Conservation (phyloP, 179 eudicot genomes). For the Vitellaria paradoxa region DNA sequence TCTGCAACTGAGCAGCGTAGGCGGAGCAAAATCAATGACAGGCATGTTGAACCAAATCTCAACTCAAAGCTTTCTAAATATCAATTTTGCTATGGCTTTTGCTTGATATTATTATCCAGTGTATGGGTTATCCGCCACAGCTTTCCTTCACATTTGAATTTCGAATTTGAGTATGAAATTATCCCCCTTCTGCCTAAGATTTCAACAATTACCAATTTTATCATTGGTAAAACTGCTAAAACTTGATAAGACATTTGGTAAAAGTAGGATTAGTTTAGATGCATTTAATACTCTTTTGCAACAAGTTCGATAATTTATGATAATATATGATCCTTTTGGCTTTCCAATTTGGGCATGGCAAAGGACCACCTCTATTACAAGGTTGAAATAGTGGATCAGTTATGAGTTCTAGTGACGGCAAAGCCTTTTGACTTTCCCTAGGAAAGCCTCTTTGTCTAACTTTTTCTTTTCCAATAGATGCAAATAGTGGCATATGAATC, state of each 20-base stretch:
- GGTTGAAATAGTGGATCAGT: neutral
- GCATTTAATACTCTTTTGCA: neutral
- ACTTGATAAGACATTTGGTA: neutral
- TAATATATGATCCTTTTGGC: neutral
- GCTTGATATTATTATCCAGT: neutral
- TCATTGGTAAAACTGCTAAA: neutral
- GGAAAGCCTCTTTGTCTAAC: neutral
- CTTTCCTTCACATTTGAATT: neutral
- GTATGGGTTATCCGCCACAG: neutral
- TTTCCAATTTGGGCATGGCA: neutral
- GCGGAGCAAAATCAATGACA: conserved; percentile 97
- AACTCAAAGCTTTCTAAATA: neutral
- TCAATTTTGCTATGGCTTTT: neutral
- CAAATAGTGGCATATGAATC: neutral
- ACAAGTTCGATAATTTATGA: neutral
- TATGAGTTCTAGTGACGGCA: neutral
- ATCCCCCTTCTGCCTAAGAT: neutral
- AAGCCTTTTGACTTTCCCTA: neutral
- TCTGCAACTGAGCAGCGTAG: conserved; percentile 98
- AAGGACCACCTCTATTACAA: neutral
- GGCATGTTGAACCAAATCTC: conserved; percentile 49
- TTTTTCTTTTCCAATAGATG: neutral
- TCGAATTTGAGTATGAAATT: neutral
- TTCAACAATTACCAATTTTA: neutral
- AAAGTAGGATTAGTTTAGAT: neutral